Evolutionary conservation across 78 protist species (phyloP).

Genomic region (Monocercomonoides exilis): DNA sequence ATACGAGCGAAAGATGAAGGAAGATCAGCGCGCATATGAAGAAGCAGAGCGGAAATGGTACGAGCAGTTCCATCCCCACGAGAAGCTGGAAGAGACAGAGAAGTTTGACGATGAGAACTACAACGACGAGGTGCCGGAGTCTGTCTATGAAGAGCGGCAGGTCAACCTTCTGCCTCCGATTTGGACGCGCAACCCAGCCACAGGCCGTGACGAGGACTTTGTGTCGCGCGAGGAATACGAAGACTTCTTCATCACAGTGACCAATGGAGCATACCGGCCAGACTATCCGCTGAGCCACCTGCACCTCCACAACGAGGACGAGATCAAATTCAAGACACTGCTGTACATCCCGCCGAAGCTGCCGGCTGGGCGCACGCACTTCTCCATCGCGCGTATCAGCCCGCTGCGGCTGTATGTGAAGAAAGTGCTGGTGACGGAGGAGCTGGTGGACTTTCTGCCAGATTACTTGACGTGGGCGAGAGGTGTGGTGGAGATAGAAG

Average conservation of each 20-base stretch:
- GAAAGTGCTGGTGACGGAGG: slow-evolving; percentile 82
- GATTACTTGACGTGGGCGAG: slow-evolving; percentile 79
- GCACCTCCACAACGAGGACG: not conserved
- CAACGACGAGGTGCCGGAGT: slow-evolving; percentile 37
- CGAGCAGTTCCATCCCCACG: too few species aligned
- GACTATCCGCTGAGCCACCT: not conserved
- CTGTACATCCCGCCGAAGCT: not conserved
- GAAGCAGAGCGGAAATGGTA: not conserved
- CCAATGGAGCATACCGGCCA: not conserved
- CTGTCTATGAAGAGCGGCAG: not conserved
- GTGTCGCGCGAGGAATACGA: not conserved
- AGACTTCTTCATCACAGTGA: not conserved
- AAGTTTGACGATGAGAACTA: slow-evolving; percentile 44
- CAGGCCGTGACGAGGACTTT: not conserved
- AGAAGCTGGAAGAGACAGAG: not conserved
- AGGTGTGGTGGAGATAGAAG: slow-evolving; percentile 98
- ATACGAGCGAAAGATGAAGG: slow-evolving; percentile 6
- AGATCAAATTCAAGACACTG: not conserved
- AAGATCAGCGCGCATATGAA: not conserved
- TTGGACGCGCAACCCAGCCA: slow-evolving; percentile 18
- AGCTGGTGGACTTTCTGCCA: slow-evolving; percentile 84
- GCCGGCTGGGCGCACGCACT: not conserved
- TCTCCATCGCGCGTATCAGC: not conserved
- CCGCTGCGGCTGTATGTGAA: slow-evolving; percentile 53
- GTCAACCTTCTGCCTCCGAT: not conserved